These are phyloP conservation scores for Mycena crocata DNA, from an alignment of 768 basidiomycete species.

Conservation along the genomic window DNA sequence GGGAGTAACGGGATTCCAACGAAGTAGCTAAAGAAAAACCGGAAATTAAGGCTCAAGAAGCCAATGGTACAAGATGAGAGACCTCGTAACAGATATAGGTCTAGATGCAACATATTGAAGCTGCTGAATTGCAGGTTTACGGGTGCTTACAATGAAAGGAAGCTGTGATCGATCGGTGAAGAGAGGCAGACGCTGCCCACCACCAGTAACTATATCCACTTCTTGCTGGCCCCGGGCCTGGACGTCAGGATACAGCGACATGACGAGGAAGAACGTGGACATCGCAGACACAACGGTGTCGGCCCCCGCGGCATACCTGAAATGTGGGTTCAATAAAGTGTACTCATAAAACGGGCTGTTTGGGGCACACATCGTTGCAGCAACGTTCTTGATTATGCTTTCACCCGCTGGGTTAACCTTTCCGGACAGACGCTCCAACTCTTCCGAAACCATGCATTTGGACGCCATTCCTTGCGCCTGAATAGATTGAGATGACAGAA, in stretches of 20 bases:
- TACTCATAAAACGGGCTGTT: no score
- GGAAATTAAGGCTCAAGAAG: background rate
- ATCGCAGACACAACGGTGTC: conserved; percentile 53
- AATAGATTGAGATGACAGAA: background rate
- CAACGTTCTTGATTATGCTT: conserved; percentile 53
- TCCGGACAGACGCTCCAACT: conserved; percentile 45
- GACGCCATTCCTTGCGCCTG: conserved; percentile 44
- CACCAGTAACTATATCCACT: conserved; percentile 47
- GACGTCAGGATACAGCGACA: conserved; percentile 53
- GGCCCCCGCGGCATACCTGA: conserved; percentile 54
- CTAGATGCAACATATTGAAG: conserved; percentile 23
- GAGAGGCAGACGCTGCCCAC: conserved; percentile 48
- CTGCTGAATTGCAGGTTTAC: background rate
- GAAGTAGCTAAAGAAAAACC: conserved; percentile 42
- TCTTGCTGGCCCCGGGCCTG: conserved; percentile 52
- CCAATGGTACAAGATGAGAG: background rate
- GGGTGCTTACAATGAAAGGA: conserved; percentile 50
- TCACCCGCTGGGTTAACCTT: conserved; percentile 44
- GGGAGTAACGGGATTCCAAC: conserved; percentile 59
- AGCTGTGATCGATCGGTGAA: conserved; percentile 51
- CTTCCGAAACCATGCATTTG: conserved; percentile 50
- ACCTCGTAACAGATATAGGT: conserved; percentile 47
- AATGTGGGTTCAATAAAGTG: no score
- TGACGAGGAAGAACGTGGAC: conserved; percentile 52
- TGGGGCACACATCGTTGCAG: conserved; percentile 55